Conservation (phyloP, 177 flowering plant genomes). For the Vitis hybrid region DNA sequence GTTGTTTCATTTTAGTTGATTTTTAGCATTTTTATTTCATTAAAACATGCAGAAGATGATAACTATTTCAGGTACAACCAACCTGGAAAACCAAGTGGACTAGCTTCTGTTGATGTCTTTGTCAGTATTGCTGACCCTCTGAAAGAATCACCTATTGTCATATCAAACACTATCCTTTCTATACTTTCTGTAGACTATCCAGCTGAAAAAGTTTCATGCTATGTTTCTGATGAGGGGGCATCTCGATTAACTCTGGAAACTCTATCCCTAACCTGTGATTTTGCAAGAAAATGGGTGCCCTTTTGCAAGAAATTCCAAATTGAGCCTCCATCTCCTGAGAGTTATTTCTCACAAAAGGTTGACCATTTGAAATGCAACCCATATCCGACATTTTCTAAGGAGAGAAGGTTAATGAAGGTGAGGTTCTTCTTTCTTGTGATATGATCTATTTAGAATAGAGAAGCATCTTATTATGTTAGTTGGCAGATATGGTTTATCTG, state of each 20-base stretch:
- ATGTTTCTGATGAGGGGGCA: slow-evolving; percentile 73
- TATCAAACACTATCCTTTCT: slow-evolving; percentile 66
- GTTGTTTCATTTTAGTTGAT: too few species aligned
- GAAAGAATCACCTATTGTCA: slow-evolving; percentile 67
- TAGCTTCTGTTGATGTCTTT: slow-evolving; percentile 73
- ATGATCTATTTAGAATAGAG: neutral
- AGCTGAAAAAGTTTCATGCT: slow-evolving; percentile 66
- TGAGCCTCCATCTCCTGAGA: slow-evolving; percentile 66
- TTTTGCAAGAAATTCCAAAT: slow-evolving; percentile 58
- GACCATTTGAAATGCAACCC: slow-evolving; percentile 57
- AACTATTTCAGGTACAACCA: slow-evolving; percentile 56
- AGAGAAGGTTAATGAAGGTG: slow-evolving; percentile 69
- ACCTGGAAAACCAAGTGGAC: slow-evolving; percentile 71
- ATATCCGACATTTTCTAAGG: slow-evolving; percentile 62
- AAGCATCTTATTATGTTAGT: too few species aligned
- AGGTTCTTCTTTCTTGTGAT: neutral
- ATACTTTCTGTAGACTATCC: slow-evolving; percentile 73
- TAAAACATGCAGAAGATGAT: neutral
- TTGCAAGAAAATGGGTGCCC: slow-evolving; percentile 68
- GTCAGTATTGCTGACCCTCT: slow-evolving; percentile 64
- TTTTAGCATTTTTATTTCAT: too few species aligned
- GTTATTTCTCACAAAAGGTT: slow-evolving; percentile 54
- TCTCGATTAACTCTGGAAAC: slow-evolving; percentile 67
- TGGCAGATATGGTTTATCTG: too few species aligned
- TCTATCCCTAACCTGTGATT: slow-evolving; percentile 60